Percentiles rank a stretch among this genome's conserved stretches.
These are phyloP conservation scores for Kazachstania taianensis DNA, from an alignment of 805 yeast species.

Conservation along the genomic window DNA sequence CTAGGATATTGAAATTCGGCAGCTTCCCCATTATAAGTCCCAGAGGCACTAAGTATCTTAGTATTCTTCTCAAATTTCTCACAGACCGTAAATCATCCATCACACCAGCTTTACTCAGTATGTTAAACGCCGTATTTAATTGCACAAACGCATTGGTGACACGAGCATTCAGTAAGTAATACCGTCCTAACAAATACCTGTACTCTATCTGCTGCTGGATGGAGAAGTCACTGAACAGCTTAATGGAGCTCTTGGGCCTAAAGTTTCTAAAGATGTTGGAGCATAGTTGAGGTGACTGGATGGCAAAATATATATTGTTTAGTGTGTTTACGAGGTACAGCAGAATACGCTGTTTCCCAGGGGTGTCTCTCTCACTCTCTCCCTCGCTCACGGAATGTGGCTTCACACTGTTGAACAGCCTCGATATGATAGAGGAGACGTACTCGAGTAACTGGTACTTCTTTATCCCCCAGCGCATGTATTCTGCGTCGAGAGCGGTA, in stretches of 20 bases:
- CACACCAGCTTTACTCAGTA: constrained; percentile 12
- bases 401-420: constrained; percentile 51
- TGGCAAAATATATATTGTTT: constrained; percentile 46
- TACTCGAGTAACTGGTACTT: constrained; percentile 34
- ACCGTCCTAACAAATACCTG: constrained; percentile 46
- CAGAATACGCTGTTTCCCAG: constrained; percentile 38
- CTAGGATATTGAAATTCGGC: constrained; percentile 32
- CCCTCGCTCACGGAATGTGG: constrained; percentile 20
- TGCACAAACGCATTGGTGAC: constrained; percentile 43
- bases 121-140: constrained; percentile 42
- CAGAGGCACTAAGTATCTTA: constrained; percentile 42
- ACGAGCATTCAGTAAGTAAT: constrained; percentile 43
- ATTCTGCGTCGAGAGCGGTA: constrained; percentile 15
- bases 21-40: constrained; percentile 45
- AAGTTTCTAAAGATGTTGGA: constrained; percentile 30
- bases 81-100: constrained; percentile 18
- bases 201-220: constrained; percentile 43
- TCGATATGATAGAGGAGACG: constrained; percentile 44
- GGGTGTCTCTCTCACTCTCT: neutral
- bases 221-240: constrained; percentile 36
- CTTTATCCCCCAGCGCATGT: constrained; percentile 11
- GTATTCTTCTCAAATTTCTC: constrained; percentile 28
- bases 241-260: constrained; percentile 49
- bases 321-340: constrained; percentile 44
- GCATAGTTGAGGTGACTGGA: constrained; percentile 29